These are phyloP conservation scores for Eudorina sp. DNA, from an alignment of 139 green algal species.

Conservation along the genomic window DNA sequence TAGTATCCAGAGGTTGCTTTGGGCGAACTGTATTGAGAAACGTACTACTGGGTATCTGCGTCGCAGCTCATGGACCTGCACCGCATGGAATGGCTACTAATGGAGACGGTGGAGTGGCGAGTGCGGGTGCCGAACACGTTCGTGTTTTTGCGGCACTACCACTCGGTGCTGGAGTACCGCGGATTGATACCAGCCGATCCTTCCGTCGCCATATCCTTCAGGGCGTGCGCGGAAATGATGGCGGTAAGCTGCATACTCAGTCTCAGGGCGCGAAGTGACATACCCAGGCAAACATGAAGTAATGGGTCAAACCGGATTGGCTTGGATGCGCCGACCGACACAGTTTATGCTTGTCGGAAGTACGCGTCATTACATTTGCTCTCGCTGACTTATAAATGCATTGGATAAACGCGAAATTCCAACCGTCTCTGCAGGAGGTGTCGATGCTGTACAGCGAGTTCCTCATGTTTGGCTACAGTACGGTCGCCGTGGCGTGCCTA, in stretches of 20 bases:
- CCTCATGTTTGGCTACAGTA: constrained; percentile 34
- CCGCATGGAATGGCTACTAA: constrained; percentile 43
- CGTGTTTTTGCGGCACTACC: constrained; percentile 41
- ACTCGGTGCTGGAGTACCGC: background rate
- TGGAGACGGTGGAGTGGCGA: constrained; percentile 51
- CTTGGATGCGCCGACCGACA: background rate
- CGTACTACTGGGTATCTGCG: no score
- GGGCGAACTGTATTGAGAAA: no score
- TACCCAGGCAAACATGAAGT: no score
- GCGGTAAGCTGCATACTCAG: background rate
- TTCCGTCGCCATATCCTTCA: background rate
- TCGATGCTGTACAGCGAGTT: constrained; percentile 33
- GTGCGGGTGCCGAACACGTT: constrained; percentile 26
- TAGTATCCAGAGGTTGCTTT: no score
- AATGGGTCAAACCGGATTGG: no score
- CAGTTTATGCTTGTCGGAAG: no score
- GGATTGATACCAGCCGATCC: background rate
- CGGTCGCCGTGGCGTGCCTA: constrained; percentile 19
- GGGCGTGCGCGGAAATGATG: background rate
- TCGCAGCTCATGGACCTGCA: constrained; percentile 27
- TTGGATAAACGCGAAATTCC: no score
- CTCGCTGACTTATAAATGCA: no score
- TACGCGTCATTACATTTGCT: no score
- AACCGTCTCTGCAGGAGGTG: constrained; percentile 17
- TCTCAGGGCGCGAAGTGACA: no score